Conservation (phyloP, 768 basidiomycete genomes). For the Mycena leptocephala region DNA sequence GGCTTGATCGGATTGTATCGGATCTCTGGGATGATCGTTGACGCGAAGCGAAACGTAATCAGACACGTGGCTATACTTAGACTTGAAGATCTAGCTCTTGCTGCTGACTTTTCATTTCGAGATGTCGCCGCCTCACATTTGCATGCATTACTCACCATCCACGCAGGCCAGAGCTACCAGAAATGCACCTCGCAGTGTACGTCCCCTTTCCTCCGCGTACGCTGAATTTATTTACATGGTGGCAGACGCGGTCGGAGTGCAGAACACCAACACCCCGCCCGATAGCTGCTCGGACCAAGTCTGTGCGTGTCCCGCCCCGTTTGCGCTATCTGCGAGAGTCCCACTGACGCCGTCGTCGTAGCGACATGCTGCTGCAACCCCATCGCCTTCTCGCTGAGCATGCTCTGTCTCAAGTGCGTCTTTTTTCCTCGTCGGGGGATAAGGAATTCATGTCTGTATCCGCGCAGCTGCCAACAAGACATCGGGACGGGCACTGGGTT, state of each 20-base stretch:
- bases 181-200: constrained; percentile 38
- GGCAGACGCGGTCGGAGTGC: constrained; percentile 32
- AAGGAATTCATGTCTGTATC: too few species aligned
- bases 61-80: too few species aligned
- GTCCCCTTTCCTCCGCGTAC: constrained; percentile 5
- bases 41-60: too few species aligned
- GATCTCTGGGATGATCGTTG: too few species aligned
- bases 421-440: too few species aligned
- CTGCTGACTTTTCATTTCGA: too few species aligned
- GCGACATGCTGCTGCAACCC: constrained; percentile 42
- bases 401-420: constrained; percentile 44
- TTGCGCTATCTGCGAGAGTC: neutral
- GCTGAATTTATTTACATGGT: neutral
- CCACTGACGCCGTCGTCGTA: neutral
- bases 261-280: constrained; percentile 38
- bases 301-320: constrained; percentile 18
- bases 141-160: neutral
- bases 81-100: too few species aligned
- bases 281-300: constrained; percentile 44
- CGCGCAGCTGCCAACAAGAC: constrained; percentile 40
- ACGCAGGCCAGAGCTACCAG: constrained; percentile 44
- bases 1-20: too few species aligned
- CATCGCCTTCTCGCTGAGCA: constrained; percentile 40
- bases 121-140: too few species aligned
- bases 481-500: constrained; percentile 12